A percentile compares a stretch with the other conserved stretches of the same genome.
These are phyloP conservation scores for Saturnispora saitoi DNA, from an alignment of 805 yeast species.

Conservation along the genomic window DNA sequence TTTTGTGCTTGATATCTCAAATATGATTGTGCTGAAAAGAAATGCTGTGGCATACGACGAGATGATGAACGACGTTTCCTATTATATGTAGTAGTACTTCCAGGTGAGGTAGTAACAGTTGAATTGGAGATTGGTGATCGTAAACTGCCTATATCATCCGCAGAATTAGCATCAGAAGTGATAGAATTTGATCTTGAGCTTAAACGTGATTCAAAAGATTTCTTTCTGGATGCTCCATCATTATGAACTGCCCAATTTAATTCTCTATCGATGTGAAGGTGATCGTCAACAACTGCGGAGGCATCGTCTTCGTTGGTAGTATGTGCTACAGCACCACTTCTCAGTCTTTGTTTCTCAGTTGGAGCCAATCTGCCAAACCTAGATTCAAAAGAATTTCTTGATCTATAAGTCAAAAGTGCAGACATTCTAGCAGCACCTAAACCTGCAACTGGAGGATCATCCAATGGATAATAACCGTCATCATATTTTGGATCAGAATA, in stretches of 20 bases:
- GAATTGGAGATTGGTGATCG: background rate
- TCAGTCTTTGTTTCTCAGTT: slow-evolving; percentile 21
- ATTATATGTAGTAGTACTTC: background rate
- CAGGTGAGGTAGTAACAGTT: background rate
- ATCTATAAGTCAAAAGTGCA: slow-evolving; percentile 85
- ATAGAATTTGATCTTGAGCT: slow-evolving; percentile 25
- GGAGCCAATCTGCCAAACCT: slow-evolving; percentile 84
- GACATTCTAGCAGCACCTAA: slow-evolving; percentile 97
- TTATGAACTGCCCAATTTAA: slow-evolving; percentile 82
- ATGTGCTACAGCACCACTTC: slow-evolving; percentile 11
- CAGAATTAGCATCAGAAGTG: slow-evolving; percentile 18
- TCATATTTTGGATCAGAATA: slow-evolving; percentile 90
- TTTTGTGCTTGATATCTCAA: slow-evolving; percentile 90
- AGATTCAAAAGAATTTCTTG: slow-evolving; percentile 83
- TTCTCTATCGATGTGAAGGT: slow-evolving; percentile 35
- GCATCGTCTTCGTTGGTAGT: slow-evolving; percentile 15
- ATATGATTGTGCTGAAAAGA: slow-evolving; percentile 92
- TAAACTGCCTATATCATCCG: background rate
- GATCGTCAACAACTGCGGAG: slow-evolving; percentile 14
- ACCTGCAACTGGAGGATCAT: slow-evolving; percentile 80
- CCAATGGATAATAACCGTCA: slow-evolving; percentile 76
- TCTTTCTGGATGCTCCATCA: slow-evolving; percentile 48
- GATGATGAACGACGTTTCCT: slow-evolving; percentile 29
- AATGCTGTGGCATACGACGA: slow-evolving; percentile 42
- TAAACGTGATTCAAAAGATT: slow-evolving; percentile 23